Percentiles rank a stretch among this genome's conserved stretches.
Evolutionary conservation across 768 basidiomycete species (phyloP).

Genomic region (Pleurotus salmoneostramineus): DNA sequence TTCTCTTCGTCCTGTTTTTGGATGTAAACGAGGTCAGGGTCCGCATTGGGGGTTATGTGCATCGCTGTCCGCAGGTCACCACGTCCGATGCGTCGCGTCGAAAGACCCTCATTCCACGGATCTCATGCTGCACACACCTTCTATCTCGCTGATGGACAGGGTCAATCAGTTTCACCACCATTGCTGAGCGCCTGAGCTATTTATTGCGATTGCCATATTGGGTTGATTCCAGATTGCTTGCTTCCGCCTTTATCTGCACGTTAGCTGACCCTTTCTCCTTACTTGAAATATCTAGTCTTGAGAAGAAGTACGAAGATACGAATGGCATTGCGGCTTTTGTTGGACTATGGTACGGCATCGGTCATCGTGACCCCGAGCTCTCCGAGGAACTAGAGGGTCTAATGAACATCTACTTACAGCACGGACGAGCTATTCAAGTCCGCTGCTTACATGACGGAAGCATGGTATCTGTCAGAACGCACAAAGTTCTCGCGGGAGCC

Average conservation of each 20-base stretch:
- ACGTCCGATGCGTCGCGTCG: too few species aligned
- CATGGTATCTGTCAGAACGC: conserved; percentile 40
- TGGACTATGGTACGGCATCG: conserved; percentile 52
- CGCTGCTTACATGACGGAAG: conserved; percentile 71
- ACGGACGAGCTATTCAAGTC: conserved; percentile 78
- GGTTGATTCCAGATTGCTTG: background rate
- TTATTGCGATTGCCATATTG: background rate
- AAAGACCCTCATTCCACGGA: background rate
- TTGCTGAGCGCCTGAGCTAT: background rate
- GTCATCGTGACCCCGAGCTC: background rate
- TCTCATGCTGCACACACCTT: background rate
- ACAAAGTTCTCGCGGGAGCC: conserved; percentile 36
- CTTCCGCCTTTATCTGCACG: background rate
- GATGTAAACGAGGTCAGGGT: conserved; percentile 1
- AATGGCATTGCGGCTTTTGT: conserved; percentile 70
- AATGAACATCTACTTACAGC: conserved; percentile 26
- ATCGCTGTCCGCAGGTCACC: too few species aligned
- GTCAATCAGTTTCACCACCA: background rate
- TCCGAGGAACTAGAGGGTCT: background rate
- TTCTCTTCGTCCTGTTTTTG: background rate
- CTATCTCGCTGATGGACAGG: background rate
- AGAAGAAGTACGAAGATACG: conserved; percentile 61
- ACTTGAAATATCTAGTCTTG: conserved; percentile 34
- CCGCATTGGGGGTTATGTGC: background rate
- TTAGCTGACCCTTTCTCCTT: background rate